Conservation (phyloP, 768 basidiomycete species). For the Kwoniella europaea region DNA sequence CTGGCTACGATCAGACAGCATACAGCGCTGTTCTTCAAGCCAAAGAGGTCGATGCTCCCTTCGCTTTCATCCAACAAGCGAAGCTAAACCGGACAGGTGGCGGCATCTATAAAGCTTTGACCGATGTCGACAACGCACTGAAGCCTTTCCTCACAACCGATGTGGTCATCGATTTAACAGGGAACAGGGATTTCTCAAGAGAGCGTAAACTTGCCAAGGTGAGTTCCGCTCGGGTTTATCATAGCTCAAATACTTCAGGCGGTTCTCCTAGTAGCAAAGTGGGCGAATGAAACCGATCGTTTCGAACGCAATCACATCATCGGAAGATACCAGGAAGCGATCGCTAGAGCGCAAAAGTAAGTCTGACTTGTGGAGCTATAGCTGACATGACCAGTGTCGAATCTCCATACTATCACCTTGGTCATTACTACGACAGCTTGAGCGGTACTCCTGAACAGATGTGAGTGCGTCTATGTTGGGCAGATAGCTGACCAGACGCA, state of each 20-base stretch:
- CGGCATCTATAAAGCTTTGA: slow-evolving; percentile 80
- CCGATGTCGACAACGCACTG: slow-evolving; percentile 77
- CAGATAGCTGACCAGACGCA: slow-evolving; percentile 15
- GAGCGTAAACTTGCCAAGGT: slow-evolving; percentile 69
- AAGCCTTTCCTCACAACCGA: slow-evolving; percentile 30
- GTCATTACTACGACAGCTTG: slow-evolving; percentile 76
- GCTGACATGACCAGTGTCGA: slow-evolving; percentile 61
- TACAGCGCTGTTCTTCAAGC: slow-evolving; percentile 95
- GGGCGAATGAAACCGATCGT: slow-evolving; percentile 89
- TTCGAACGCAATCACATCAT: slow-evolving; percentile 71
- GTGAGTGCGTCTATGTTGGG: slow-evolving; percentile 16
- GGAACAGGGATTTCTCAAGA: slow-evolving; percentile 22
- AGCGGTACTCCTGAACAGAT: slow-evolving; percentile 13
- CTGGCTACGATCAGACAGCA: slow-evolving; percentile 92
- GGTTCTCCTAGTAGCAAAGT: slow-evolving; percentile 79
- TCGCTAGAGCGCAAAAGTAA: slow-evolving; percentile 56
- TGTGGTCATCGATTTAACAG: slow-evolving; percentile 20
- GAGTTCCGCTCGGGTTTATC: neutral
- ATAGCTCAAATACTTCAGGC: slow-evolving; percentile 60
- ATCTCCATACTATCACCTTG: slow-evolving; percentile 81
- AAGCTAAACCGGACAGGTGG: slow-evolving; percentile 80
- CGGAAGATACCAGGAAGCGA: slow-evolving; percentile 61
- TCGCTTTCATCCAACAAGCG: slow-evolving; percentile 86
- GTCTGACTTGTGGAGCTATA: slow-evolving; percentile 17
- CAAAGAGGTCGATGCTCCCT: slow-evolving; percentile 70